phyloP scores from a whole-genome alignment of 371 early-diverging fungal species.

The Mucor indicus region DNA sequence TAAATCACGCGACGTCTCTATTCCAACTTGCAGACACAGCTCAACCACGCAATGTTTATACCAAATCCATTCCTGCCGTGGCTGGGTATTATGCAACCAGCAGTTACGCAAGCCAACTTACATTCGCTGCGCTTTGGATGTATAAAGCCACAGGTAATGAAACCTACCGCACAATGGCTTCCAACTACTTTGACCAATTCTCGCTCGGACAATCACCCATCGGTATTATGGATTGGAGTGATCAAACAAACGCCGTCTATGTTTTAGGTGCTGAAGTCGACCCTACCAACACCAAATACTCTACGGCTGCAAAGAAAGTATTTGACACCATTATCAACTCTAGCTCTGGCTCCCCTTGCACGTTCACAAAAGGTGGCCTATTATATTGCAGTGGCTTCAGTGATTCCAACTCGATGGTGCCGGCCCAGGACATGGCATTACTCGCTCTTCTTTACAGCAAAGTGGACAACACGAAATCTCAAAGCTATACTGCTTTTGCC shows the following conservation, averaged over 20 bases:
- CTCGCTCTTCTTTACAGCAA: conserved; percentile 40
- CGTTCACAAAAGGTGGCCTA: conserved; percentile 52
- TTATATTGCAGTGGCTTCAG: conserved; percentile 55
- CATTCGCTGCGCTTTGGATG: conserved; percentile 65
- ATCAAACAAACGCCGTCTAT: conserved; percentile 48
- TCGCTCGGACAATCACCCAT: conserved; percentile 5
- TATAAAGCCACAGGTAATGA: conserved; percentile 49
- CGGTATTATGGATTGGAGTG: conserved; percentile 52
- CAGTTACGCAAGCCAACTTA: conserved; percentile 50
- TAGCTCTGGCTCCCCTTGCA: conserved; percentile 31
- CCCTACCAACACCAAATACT: conserved; percentile 34
- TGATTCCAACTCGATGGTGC: conserved; percentile 45
- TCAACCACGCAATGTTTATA: conserved; percentile 53
- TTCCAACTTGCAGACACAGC: conserved; percentile 52
- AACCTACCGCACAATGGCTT: conserved; percentile 47
- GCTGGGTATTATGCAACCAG: conserved; percentile 42
- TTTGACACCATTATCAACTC: conserved; percentile 27
- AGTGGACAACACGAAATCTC: conserved; percentile 22
- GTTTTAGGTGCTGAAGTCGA: conserved; percentile 54
- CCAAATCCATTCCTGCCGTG: conserved; percentile 37
- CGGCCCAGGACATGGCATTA: conserved; percentile 40
- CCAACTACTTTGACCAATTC: conserved; percentile 45
- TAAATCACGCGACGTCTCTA: conserved; percentile 37
- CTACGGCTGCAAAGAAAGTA: conserved; percentile 28
- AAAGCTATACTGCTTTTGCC: conserved; percentile 46